Evolutionary conservation across 352 stramenopile species (phyloP).

Genomic region (Nothophytophthora sp.): DNA sequence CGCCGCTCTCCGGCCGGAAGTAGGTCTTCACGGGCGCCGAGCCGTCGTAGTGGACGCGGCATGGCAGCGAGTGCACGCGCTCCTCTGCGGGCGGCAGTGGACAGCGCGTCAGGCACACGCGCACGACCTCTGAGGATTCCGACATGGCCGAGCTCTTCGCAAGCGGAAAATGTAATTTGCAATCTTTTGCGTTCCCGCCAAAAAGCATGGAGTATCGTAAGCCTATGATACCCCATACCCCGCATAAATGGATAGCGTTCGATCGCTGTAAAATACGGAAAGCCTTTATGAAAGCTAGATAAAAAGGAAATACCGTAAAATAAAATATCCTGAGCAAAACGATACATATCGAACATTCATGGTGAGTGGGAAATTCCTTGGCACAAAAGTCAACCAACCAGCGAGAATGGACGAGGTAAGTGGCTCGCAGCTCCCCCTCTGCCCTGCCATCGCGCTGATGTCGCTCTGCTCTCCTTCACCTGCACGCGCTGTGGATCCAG

Average conservation of each 20-base stretch:
- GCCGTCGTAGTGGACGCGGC: slow-evolving; percentile 70
- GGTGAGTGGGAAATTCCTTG: too few relatives aligned
- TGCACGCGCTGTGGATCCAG: slow-evolving; percentile 7
- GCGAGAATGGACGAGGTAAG: slow-evolving; percentile 27
- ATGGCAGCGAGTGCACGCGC: slow-evolving; percentile 75
- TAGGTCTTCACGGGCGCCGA: slow-evolving; percentile 70
- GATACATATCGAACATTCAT: background rate
- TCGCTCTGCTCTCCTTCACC: background rate
- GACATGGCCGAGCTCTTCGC: slow-evolving; percentile 12
- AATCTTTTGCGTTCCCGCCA: slow-evolving; percentile 22
- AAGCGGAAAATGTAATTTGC: slow-evolving; percentile 1
- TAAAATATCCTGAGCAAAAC: background rate
- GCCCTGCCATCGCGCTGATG: background rate
- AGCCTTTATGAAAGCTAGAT: too few relatives aligned
- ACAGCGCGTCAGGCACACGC: slow-evolving; percentile 77
- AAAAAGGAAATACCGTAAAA: too few relatives aligned
- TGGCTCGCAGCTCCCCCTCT: background rate
- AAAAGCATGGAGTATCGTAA: slow-evolving; percentile 11
- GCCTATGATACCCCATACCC: background rate
- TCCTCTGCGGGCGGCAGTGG: slow-evolving; percentile 56
- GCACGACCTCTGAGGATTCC: slow-evolving; percentile 18
- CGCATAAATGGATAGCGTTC: background rate
- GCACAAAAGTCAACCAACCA: too few relatives aligned
- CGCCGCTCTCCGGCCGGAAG: slow-evolving; percentile 47
- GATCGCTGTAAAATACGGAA: too few relatives aligned